Evolutionary conservation across 768 basidiomycete genomes (phyloP).

Genomic region (Auricularia sp.): DNA sequence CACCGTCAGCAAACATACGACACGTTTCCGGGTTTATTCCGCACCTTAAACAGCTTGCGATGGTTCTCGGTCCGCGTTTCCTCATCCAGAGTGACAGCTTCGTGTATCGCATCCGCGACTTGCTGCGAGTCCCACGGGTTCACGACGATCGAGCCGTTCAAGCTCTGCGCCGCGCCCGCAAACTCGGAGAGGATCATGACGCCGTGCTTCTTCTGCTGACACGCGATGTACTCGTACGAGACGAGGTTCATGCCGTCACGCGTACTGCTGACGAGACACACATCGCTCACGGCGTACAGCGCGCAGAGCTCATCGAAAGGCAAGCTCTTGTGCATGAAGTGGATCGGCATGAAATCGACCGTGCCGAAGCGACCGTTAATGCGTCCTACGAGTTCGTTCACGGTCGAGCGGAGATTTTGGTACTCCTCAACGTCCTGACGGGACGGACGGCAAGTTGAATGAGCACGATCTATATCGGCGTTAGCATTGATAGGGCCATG

Average conservation of each 20-base stretch:
- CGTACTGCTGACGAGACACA: conserved; percentile 90
- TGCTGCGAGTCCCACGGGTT: conserved; percentile 99
- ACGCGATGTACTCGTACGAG: conserved; percentile 96
- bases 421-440: conserved; percentile 99
- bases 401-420: conserved; percentile 89
- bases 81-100: conserved; percentile 83
- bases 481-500: neutral
- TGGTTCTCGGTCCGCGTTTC: conserved; percentile 85
- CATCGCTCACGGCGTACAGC: conserved; percentile 94
- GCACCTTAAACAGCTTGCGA: conserved; percentile 80
- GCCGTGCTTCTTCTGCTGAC: conserved; percentile 86
- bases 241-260: conserved; percentile 99
- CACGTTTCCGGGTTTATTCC: conserved; percentile 9
- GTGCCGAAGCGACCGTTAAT: conserved; percentile 99
- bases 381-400: conserved; percentile 95
- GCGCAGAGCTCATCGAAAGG: conserved; percentile 93
- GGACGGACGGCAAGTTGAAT: conserved; percentile 94
- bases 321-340: conserved; percentile 96
- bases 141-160: conserved; percentile 94
- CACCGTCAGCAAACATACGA: neutral
- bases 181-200: conserved; percentile 98
- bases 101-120: conserved; percentile 94
- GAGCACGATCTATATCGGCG: conserved; percentile 62
- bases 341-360: conserved; percentile 99
- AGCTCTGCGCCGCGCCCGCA: conserved; percentile 89